Base-by-base conservation (phyloP, 495 filamentous ascomycete species). In the Penicillium ucsense region DNA sequence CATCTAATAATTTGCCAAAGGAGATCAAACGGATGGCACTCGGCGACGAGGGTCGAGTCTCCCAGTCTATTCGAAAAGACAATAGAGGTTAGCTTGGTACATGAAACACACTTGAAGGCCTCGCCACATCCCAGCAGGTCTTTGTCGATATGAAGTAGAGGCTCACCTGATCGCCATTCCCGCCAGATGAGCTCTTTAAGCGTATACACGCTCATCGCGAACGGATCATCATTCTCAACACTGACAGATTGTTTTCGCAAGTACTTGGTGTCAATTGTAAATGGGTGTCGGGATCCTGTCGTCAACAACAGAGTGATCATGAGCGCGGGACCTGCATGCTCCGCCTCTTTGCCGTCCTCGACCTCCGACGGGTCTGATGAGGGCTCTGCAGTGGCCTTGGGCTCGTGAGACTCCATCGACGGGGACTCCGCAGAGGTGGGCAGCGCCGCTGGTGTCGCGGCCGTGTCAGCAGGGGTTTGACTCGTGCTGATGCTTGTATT, bases 101-200 rank as follows among this genome's bases (percentile, higher is more conserved):
- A 20, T 20, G 20, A 20, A 20, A 20, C 2, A 20, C 20, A 20
- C 20, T 20, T 20, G 20, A 20, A 20, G 20, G 20, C 20, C 20
- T 20, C 20, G 20, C 20, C 20, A 20, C 20, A 20, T 20, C 20
- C 1, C 20, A 20, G 20, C 20, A 20, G 20, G 20, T 20, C 20
- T 1, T 20, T 2, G n/a, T 20, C 20, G 20, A 20, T 20, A 20
- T 20, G 20, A 20, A 20, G 20, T 20, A 20, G 20, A 20, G 20
- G 20, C 65, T 63, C 64, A 82, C 79, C 79, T 53, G 82, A 80
- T 54, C 86, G 75, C 89, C 89, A 95, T 56, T 94, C 89, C 56
- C 86, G 70, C 74, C 89, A 78, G 51, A 95, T 94, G 63, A 95
- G 67, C 60, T 95, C 89, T 65, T 95, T 95, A 44, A 95, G 61